Evolutionary conservation across 345 rosid species (phyloP).

Genomic region (Arabis alpina): DNA sequence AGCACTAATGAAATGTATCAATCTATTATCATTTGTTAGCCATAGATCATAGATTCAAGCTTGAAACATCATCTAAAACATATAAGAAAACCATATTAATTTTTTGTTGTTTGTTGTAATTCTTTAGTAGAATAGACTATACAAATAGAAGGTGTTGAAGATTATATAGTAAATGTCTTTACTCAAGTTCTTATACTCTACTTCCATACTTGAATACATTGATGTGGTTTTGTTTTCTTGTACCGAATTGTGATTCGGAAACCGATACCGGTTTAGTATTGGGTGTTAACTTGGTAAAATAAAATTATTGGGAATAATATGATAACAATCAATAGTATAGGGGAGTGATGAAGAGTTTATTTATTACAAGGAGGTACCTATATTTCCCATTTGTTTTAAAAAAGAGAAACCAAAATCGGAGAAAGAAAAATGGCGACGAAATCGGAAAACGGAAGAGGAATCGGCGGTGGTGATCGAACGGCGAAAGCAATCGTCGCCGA

Average conservation of each 20-base stretch:
- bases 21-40: too few species aligned
- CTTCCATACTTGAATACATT: too few species aligned
- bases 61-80: too few species aligned
- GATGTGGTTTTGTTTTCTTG: background rate
- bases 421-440: conserved; percentile 32
- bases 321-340: background rate
- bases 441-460: conserved; percentile 36
- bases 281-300: background rate
- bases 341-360: background rate
- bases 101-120: too few species aligned
- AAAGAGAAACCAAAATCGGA: background rate
- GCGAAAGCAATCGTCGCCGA: conserved; percentile 76
- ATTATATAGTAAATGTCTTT: too few species aligned
- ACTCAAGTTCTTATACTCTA: too few species aligned
- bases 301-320: background rate
- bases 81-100: too few species aligned
- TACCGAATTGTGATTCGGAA: background rate
- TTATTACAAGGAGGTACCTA: conserved; percentile 15
- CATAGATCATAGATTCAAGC: too few species aligned
- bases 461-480: conserved; percentile 57
- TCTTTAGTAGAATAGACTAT: too few species aligned
- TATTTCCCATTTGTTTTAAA: conserved; percentile 16
- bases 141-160: too few species aligned
- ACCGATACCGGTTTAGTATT: background rate
- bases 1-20: too few species aligned